Evolutionary conservation across 768 basidiomycete species (phyloP).

Genomic region (Xerocomellus dryophilus): DNA sequence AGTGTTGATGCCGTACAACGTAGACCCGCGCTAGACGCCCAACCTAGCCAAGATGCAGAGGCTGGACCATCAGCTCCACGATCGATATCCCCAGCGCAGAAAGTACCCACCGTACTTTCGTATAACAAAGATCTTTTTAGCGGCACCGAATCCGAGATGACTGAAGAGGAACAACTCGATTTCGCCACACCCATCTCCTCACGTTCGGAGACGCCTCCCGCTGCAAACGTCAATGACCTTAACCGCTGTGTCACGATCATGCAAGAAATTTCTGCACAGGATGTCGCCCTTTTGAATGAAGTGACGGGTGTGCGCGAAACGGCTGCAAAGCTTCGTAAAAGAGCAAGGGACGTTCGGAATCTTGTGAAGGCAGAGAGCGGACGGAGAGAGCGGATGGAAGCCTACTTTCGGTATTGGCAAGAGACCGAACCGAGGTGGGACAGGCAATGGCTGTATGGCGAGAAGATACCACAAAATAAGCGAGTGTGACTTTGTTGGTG

Average conservation of each 20-base stretch:
- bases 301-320: conserved; percentile 8
- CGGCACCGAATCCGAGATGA: conserved; percentile 25
- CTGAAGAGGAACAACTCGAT: conserved; percentile 17
- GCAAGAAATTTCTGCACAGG: conserved; percentile 20
- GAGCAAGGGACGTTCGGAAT: conserved; percentile 22
- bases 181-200: conserved; percentile 25
- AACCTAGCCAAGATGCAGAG: not conserved
- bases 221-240: conserved; percentile 18
- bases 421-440: conserved; percentile 24
- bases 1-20: not conserved
- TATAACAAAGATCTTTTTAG: conserved; percentile 15
- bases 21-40: conserved; percentile 1
- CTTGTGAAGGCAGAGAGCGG: conserved; percentile 22
- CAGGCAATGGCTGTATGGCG: conserved; percentile 26
- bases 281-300: conserved; percentile 14
- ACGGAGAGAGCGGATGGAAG: conserved; percentile 27
- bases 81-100: not conserved
- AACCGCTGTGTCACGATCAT: conserved; percentile 27
- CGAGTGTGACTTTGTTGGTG: not conserved
- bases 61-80: conserved; percentile 1
- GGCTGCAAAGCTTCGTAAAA: conserved; percentile 20
- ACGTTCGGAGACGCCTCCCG: conserved; percentile 19
- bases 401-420: conserved; percentile 29
- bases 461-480: not conserved
- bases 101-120: not conserved